These are phyloP conservation scores for Sutorius australiensis DNA, from an alignment of 768 basidiomycete species.

Conservation along the genomic window DNA sequence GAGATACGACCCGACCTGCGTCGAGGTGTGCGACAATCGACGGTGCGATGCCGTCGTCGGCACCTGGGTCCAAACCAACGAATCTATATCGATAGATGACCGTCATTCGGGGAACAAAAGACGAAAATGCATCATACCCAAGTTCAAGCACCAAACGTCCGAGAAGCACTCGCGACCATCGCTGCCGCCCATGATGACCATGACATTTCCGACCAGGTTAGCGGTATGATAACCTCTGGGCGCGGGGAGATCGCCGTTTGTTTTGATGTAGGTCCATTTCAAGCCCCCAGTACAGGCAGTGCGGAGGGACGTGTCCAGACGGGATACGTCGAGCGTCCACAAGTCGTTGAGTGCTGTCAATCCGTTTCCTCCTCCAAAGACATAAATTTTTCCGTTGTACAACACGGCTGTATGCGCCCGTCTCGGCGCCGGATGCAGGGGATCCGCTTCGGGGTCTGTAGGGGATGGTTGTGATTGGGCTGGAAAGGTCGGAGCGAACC, in stretches of 20 bases:
- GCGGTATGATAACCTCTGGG: conserved; percentile 89
- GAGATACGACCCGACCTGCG: conserved; percentile 88
- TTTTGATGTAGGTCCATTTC: conserved; percentile 58
- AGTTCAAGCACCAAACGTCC: conserved; percentile 82
- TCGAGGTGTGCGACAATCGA: conserved; percentile 80
- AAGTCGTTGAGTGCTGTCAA: conserved; percentile 85
- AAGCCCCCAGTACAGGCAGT: conserved; percentile 24
- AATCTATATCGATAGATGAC: conserved; percentile 13
- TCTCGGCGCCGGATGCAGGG: conserved; percentile 55
- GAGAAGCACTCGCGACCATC: conserved; percentile 86
- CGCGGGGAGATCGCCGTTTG: conserved; percentile 52
- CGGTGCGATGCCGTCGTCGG: conserved; percentile 37
- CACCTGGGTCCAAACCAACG: conserved; percentile 28
- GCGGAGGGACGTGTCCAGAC: conserved; percentile 30
- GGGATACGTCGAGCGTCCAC: conserved; percentile 76
- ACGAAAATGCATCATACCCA: conserved; percentile 55
- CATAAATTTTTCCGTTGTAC: conserved; percentile 67
- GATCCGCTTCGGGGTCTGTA: conserved; percentile 1
- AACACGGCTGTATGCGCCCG: conserved; percentile 86
- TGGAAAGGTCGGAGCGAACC: conserved; percentile 48
- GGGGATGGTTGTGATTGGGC: conserved; percentile 6
- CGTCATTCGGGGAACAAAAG: neutral
- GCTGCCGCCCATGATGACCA: conserved; percentile 89
- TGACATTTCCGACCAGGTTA: conserved; percentile 78
- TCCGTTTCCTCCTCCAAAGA: conserved; percentile 95